Evolutionary conservation across 1,284 basidiomycete species (phyloP), one percentile per base, ranked within the genome.

Genomic region (Pseudozyma flocculosa): DNA sequence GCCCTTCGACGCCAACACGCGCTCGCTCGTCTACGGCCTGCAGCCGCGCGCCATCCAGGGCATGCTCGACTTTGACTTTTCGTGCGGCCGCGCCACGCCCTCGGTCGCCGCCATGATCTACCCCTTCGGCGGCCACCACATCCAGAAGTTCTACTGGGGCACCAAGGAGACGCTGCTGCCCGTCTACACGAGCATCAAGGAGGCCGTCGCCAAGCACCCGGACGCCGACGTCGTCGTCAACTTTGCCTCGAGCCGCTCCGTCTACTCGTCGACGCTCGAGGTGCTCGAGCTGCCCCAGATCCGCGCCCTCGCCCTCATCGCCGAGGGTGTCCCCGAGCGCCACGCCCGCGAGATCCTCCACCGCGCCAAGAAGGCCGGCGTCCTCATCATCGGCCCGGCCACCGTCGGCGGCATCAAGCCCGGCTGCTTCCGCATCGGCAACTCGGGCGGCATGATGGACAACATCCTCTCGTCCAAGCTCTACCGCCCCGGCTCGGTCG

Each of bases 391-490:
- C 66, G 94, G 95, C 45, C 94, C 95, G 55, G 95, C 94, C 44
- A 98, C 95, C 45, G 94, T 97, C 58, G 94, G 94, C 82, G 95
- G 95, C 75, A 96, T 98, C 85, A 98, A 98, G 84, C 93, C 94
- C 60, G 95, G 95, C 50, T 97, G 94, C 84, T 97, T 97, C 89
- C 87, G 93, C 80, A 97, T 97, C 77, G 94, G 94, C 74, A 98
- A 97, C 86, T 94, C 91, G 64, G 94, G 94, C 84, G 93, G 90
- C 85, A 97, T 97, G 94, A 97, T 97, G 92, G 95, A 98, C 84
- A 98, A 97, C 84, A 94, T 97, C 82, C 92, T 97, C 75, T 83
- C 93, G 15, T 96, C 92, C 67, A 98, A 97, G 85, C 89, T 98
- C 65, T 98, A 97, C 86, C 91, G 93, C 76, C 83, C 93, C 42